Evolutionary conservation across 495 filamentous ascomycete genomes (phyloP).

Genomic region (Penicillium arizonense): DNA sequence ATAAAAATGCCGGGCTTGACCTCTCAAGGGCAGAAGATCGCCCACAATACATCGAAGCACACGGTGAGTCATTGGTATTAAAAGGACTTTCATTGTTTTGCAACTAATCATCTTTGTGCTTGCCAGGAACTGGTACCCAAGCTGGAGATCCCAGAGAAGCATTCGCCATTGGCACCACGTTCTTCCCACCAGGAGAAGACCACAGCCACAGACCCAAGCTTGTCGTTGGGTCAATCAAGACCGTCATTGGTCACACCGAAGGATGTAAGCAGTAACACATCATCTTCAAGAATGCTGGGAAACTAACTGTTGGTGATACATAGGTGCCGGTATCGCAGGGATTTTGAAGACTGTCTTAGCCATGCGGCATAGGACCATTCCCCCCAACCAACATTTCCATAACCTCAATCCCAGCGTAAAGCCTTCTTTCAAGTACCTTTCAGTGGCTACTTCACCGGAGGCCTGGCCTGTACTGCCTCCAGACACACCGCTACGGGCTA

Average conservation of each 20-base stretch:
- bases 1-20: slow-evolving; percentile 30
- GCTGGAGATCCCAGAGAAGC: slow-evolving; percentile 35
- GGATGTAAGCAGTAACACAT: neutral
- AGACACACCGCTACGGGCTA: slow-evolving; percentile 5
- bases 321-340: slow-evolving; percentile 26
- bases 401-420: neutral
- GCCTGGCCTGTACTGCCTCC: slow-evolving; percentile 14
- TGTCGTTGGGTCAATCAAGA: slow-evolving; percentile 55
- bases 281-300: neutral
- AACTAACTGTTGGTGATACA: no score
- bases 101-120: no score
- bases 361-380: slow-evolving; percentile 45
- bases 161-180: slow-evolving; percentile 13
- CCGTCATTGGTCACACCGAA: slow-evolving; percentile 56
- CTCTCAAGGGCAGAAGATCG: slow-evolving; percentile 10
- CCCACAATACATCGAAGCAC: slow-evolving; percentile 35
- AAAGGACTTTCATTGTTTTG: neutral
- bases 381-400: slow-evolving; percentile 53
- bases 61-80: slow-evolving; percentile 14
- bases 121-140: slow-evolving; percentile 26
- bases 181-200: neutral
- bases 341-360: slow-evolving; percentile 35
- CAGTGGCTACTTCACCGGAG: slow-evolving; percentile 5
- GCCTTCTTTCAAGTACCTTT: slow-evolving; percentile 15
- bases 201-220: neutral